Base-by-base conservation (phyloP, 768 basidiomycete species). In the Hydnomerulius pinastri region DNA sequence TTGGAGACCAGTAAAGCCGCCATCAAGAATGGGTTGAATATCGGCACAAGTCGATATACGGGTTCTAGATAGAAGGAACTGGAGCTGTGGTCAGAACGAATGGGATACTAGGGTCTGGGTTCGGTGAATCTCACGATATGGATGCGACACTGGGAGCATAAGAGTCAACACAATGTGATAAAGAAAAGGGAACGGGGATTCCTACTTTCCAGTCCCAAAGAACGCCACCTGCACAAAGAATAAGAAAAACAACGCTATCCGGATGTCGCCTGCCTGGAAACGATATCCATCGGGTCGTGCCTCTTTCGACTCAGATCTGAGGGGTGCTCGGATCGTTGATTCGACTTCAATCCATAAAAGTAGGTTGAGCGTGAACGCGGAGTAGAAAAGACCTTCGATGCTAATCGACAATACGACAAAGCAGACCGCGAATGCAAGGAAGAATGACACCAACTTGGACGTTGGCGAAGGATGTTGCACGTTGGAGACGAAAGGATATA, bases 11-110 rank as follows among this genome's bases (percentile, higher is more conserved):
- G 68, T 18, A 90, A 74, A 4, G 79, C 63, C 0, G 85, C 77
- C 92, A 92, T 92, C 52, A 88, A 76, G 68, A 92, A 92, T 0
- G 91, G 92, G 53, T 78, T 87, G 65, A 94, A 94, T 43, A 90
- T 78, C 1, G 91, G 90, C 54, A 93, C 85, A 13, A 94, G 75
- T 15, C 91, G 86, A 60, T 92, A 93, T 6, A 93, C 91, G 2
- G 92, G 91, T 33, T 86, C 90, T 17, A 93, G 76, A 66, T 94
- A 93, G 69, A 93, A 93, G 2, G 88, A 90, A 15, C 82, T 86
- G 39, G 24, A 27, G 5, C 13, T 20, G 6, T 18, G 12, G 25
- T 44, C 10, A 60, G 46, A 36, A 47, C 4, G 38, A 46, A 15
- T 36, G 35, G 18, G 17, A 28, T 33, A 21, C 17, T 25, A 39